These are phyloP conservation scores for Quercus suber DNA, from an alignment of 306 rosid genomes.

Conservation along the genomic window DNA sequence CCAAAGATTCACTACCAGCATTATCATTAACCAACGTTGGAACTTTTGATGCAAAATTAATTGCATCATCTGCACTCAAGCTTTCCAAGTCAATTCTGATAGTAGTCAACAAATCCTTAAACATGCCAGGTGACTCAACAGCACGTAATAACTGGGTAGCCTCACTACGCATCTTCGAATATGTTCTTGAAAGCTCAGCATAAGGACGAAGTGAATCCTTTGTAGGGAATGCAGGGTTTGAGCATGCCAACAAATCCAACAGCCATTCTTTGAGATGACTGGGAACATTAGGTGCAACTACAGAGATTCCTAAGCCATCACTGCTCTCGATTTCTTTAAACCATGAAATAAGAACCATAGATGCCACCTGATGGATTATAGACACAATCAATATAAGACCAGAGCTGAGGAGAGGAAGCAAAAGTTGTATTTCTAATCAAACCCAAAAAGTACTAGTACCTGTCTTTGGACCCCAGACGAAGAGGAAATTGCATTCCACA, in stretches of 20 bases:
- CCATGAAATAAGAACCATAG: slow-evolving; percentile 90
- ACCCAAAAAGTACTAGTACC: slow-evolving; percentile 41
- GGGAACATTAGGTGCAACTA: slow-evolving; percentile 43
- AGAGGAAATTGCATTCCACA: slow-evolving; percentile 71
- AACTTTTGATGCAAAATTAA: slow-evolving; percentile 79
- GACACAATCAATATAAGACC: slow-evolving; percentile 4
- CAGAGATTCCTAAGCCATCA: slow-evolving; percentile 27
- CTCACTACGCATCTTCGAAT: slow-evolving; percentile 88
- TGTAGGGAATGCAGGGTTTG: slow-evolving; percentile 88
- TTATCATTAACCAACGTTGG: slow-evolving; percentile 50
- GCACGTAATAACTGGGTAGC: slow-evolving; percentile 67
- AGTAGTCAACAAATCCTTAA: slow-evolving; percentile 42
- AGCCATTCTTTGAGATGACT: slow-evolving; percentile 52
- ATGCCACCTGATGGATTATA: slow-evolving; percentile 65
- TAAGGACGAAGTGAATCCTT: slow-evolving; percentile 83
- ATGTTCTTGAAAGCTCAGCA: slow-evolving; percentile 86
- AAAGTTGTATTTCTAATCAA: slow-evolving; percentile 9
- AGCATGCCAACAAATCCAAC: slow-evolving; percentile 76
- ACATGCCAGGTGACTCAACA: slow-evolving; percentile 54
- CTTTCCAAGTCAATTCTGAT: slow-evolving; percentile 55
- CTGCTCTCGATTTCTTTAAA: slow-evolving; percentile 61
- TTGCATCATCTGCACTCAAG: slow-evolving; percentile 79
- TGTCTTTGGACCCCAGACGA: slow-evolving; percentile 85
- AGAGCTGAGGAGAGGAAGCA: neutral
- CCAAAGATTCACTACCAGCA: slow-evolving; percentile 41